Evolutionary conservation across 2,329 filamentous ascomycete species (phyloP).

Genomic region (Amauroascus verrucosus): DNA sequence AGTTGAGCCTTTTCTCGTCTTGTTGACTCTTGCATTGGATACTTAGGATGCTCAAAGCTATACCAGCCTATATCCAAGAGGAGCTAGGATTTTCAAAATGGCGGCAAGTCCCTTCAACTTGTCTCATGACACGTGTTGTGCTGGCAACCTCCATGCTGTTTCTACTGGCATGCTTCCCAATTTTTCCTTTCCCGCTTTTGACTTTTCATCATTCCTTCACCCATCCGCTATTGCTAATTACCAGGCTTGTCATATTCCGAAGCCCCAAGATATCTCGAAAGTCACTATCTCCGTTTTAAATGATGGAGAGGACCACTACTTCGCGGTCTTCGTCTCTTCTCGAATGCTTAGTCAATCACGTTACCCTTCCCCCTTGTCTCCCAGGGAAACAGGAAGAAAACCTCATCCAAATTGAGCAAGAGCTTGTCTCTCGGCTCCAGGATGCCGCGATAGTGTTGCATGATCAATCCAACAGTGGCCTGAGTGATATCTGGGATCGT

Average conservation of each 20-base stretch:
- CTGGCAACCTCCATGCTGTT: neutral
- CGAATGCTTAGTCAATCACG: conserved; percentile 28
- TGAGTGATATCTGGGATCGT: conserved; percentile 18
- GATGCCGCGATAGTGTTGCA: conserved; percentile 22
- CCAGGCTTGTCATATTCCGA: neutral
- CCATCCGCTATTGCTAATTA: neutral
- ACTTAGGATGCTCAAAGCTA: neutral
- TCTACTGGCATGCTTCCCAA: neutral
- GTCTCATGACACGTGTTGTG: neutral
- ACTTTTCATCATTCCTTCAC: neutral
- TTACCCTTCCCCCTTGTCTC: conserved; percentile 31
- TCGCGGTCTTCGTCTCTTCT: conserved; percentile 14
- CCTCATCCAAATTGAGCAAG: conserved; percentile 21
- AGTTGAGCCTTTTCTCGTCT: no score
- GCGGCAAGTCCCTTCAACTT: neutral
- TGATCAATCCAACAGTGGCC: conserved; percentile 16
- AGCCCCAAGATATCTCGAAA: neutral
- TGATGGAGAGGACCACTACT: neutral
- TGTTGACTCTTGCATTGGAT: neutral
- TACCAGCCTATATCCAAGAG: neutral
- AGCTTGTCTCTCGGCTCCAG: conserved; percentile 18
- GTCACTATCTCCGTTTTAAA: neutral
- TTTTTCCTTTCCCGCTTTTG: neutral
- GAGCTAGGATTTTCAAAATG: neutral
- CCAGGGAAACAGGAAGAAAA: conserved; percentile 28